Evolutionary conservation across 345 rosid genomes (phyloP).

Genomic region (Melaleuca alternifolia): DNA sequence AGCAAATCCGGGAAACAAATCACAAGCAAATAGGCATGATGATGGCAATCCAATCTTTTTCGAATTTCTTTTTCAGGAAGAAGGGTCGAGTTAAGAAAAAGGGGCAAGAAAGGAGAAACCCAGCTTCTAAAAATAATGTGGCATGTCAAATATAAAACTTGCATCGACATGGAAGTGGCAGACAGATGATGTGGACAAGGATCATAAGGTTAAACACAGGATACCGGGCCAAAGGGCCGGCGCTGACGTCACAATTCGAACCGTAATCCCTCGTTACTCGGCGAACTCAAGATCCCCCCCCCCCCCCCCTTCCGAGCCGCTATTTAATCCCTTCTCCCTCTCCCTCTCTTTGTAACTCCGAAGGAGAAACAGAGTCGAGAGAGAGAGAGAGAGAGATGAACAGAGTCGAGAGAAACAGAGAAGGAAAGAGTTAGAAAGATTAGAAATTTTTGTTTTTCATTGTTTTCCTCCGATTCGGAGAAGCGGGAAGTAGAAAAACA

Average conservation of each 20-base stretch:
- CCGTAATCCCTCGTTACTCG: neutral
- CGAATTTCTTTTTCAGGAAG: neutral
- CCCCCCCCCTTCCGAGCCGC: neutral
- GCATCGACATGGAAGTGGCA: constrained; percentile 17
- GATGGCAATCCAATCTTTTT: neutral
- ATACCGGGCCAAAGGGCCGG: neutral
- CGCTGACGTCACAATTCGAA: constrained; percentile 2
- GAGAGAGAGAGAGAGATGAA: neutral
- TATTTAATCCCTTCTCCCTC: constrained; percentile 12
- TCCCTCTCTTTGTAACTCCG: too few relatives aligned
- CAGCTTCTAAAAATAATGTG: neutral
- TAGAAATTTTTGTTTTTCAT: neutral
- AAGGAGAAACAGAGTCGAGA: neutral
- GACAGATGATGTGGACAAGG: constrained; percentile 24
- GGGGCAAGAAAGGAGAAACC: neutral
- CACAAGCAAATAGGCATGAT: neutral
- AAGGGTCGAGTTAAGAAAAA: too few relatives aligned
- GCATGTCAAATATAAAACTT: neutral
- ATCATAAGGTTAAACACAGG: constrained; percentile 7
- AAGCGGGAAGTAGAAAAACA: neutral
- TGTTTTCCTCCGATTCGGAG: neutral
- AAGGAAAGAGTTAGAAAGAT: neutral
- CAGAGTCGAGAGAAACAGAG: neutral
- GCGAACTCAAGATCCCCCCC: neutral
- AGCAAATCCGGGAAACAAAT: neutral